Percentiles rank a stretch among this genome's conserved stretches.
These are phyloP conservation scores for Oidium heveae DNA, from an alignment of 2,329 filamentous ascomycete species.

Conservation along the genomic window DNA sequence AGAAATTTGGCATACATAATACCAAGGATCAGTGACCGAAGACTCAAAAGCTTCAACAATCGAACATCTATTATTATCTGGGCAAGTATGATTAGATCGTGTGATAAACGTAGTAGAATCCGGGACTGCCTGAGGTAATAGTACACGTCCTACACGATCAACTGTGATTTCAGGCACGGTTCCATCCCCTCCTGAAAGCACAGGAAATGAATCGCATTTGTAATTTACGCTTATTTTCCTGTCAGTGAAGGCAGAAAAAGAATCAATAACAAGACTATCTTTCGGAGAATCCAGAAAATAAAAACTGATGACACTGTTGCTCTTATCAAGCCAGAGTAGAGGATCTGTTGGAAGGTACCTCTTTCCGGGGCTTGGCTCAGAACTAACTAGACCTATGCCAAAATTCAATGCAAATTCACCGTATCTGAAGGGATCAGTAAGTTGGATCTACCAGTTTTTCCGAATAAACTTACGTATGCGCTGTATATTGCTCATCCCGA, in stretches of 20 bases:
- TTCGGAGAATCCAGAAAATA: conserved; percentile 16
- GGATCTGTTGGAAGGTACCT: conserved; percentile 2
- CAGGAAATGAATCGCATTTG: conserved; percentile 12
- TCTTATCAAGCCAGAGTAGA: conserved; percentile 5
- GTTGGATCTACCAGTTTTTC: not conserved
- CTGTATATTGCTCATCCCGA: conserved; percentile 18
- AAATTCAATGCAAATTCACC: conserved; percentile 16
- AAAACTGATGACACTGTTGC: conserved; percentile 11
- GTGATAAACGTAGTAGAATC: conserved; percentile 18
- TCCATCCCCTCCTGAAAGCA: conserved; percentile 15
- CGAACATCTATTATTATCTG: conserved; percentile 5
- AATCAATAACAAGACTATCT: conserved; percentile 1
- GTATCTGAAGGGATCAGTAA: conserved; percentile 13
- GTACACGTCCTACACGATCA: conserved; percentile 6
- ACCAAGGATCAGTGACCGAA: conserved; percentile 16
- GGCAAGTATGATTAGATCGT: conserved; percentile 7
- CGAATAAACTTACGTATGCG: conserved; percentile 16
- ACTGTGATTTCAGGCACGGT: conserved; percentile 11
- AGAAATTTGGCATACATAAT: conserved; percentile 18
- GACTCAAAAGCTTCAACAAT: conserved; percentile 17
- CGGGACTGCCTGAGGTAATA: conserved; percentile 9
- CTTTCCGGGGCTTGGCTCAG: conserved; percentile 12
- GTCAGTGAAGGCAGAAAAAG: conserved; percentile 13
- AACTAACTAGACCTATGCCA: conserved; percentile 2
- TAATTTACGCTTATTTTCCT: conserved; percentile 14